phyloP scores from a whole-genome alignment of 257 asterid species.

The Solanum gracilifrons region DNA sequence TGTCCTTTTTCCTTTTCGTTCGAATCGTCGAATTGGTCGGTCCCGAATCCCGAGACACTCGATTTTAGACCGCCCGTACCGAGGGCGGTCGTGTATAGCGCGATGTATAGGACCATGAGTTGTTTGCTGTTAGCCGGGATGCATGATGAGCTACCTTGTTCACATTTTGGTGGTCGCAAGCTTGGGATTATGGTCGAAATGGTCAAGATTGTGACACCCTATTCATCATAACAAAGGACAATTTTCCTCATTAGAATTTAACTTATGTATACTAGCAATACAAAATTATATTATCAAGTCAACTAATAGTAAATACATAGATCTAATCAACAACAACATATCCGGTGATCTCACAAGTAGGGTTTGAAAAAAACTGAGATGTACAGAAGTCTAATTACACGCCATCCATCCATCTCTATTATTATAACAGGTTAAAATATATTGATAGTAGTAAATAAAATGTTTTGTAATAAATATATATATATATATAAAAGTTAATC shows the following conservation, averaged over 20 bases:
- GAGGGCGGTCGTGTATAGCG: conserved; percentile 67
- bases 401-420: background rate
- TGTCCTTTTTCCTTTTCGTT: conserved; percentile 40
- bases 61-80: conserved; percentile 89
- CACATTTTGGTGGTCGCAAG: conserved; percentile 67
- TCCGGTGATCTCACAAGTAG: background rate
- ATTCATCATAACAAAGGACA: background rate
- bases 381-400: background rate
- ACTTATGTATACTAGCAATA: background rate
- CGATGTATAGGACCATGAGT: conserved; percentile 40
- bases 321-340: background rate
- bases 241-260: background rate
- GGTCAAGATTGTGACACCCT: conserved; percentile 75
- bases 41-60: conserved; percentile 81
- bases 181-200: conserved; percentile 59
- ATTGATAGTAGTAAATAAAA: background rate
- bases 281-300: background rate
- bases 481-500: background rate
- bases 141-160: conserved; percentile 33
- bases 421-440: background rate
- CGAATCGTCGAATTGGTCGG: conserved; percentile 74
- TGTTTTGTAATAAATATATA: no score
- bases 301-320: background rate
- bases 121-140: conserved; percentile 51
- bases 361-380: background rate